Base-by-base conservation (phyloP, 2,329 filamentous ascomycete genomes). In the Diaporthe caulivora region DNA sequence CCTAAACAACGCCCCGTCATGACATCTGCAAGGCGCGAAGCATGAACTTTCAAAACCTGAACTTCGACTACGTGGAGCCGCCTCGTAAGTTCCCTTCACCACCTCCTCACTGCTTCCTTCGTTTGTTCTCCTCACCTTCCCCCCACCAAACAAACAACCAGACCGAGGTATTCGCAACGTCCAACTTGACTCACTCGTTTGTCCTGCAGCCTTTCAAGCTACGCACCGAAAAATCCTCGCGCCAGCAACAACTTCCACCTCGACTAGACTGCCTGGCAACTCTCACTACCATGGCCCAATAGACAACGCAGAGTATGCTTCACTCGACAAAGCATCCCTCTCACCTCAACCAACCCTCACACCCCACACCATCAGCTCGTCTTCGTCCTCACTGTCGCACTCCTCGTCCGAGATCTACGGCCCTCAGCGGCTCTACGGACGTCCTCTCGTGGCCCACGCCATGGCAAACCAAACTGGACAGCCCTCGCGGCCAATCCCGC, bases 371-470 rank as follows among this genome's bases (percentile, higher is more conserved):
- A 84, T 84, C 1, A 83, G 85, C 24, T 85, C 83, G 44, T 83
- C 83, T 13, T 81, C 81, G 40, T 78, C 81, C 18, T 79, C 79
- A 10, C 78, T 77, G 1, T 77, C 79, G 26, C 77, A 80, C 40
- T 84, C 85, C 44, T 77, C 80, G 37, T 76, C 82, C 64, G 86
- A 87, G 73, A 80, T 85, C 40, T 86, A 87, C 81, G 85, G 84
- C 3, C 83, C 84, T 9, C 83, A 86, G 58, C 82, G 83, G 71
- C 80, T 84, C 18, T 83, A 81, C 76, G 81, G 80, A 7, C 80
- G 81, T 34, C 81, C 79, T 47, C 76, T 80, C n/a, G 24, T 78
- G 75, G 77, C 75, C 26, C 51, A 37, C 54, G 57, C 44, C 17
- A 75, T 75, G 74, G 74, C 74, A 49, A 75, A 71, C 60, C 62